Evolutionary conservation across 2,329 filamentous ascomycete genomes (phyloP).

Genomic region (Ceratocystis cacaofunesta): DNA sequence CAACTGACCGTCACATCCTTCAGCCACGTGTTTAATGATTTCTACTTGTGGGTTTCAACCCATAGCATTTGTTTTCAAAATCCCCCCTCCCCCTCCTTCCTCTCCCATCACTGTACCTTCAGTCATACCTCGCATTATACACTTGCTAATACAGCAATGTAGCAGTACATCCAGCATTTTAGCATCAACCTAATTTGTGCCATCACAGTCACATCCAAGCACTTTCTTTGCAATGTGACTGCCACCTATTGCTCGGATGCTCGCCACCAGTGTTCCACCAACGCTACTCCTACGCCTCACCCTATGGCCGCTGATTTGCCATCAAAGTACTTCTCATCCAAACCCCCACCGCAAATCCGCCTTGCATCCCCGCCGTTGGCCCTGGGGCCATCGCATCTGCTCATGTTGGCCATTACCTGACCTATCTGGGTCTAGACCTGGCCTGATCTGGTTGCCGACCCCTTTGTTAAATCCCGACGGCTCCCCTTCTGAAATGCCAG

Average conservation of each 20-base stretch:
- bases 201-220: neutral
- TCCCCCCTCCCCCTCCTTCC: no score
- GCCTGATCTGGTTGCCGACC: neutral
- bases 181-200: neutral
- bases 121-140: neutral
- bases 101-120: neutral
- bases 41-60: neutral
- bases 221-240: neutral
- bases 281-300: neutral
- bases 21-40: neutral
- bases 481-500: slow-evolving; percentile 1
- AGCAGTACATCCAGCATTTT: neutral
- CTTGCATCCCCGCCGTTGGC: neutral
- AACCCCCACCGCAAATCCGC: neutral
- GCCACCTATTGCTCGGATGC: no score
- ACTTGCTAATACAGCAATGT: neutral
- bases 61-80: neutral
- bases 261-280: neutral
- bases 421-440: neutral
- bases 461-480: slow-evolving; percentile 1
- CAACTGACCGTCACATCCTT: neutral
- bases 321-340: neutral
- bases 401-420: neutral
- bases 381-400: neutral
- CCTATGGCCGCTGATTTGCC: neutral